Conservation (phyloP, 2,329 filamentous ascomycete species). For the Sporothrix euskadiensis region DNA sequence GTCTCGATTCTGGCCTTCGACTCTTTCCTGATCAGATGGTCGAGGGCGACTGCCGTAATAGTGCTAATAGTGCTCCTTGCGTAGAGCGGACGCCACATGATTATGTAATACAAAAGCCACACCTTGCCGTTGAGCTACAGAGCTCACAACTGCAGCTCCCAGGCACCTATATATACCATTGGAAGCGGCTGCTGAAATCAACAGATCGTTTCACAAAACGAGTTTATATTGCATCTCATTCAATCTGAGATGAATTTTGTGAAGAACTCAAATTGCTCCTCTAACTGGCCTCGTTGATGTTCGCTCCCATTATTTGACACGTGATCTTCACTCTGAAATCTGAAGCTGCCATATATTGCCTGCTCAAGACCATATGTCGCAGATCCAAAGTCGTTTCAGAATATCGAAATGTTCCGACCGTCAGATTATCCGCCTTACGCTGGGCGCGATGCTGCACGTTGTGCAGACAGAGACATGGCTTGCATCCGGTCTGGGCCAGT, state of each 20-base stretch:
- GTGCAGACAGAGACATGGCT: not conserved
- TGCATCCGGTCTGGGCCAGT: not conserved
- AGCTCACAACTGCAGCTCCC: not conserved
- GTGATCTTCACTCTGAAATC: not conserved
- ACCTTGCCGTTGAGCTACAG: not conserved
- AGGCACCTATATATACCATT: not conserved
- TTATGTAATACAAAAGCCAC: conserved; percentile 19
- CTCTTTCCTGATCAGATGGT: conserved; percentile 15
- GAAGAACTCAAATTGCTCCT: not conserved
- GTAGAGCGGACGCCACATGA: not conserved
- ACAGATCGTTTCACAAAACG: not conserved
- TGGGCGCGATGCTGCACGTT: conserved; percentile 1
- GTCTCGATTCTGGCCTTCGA: conserved; percentile 17
- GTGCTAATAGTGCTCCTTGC: not conserved
- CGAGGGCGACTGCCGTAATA: not conserved
- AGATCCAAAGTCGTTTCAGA: not conserved
- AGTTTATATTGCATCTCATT: not conserved
- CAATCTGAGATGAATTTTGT: not conserved
- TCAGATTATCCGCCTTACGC: not conserved
- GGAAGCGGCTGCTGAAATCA: not conserved
- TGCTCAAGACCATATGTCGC: not conserved
- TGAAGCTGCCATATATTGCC: not conserved
- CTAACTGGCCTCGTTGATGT: not conserved
- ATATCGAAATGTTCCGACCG: not conserved
- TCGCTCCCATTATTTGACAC: not conserved